Evolutionary conservation across 768 basidiomycete species (phyloP), one percentile per base, ranked within the genome.

Genomic region (Hypsizygus marmoreus): DNA sequence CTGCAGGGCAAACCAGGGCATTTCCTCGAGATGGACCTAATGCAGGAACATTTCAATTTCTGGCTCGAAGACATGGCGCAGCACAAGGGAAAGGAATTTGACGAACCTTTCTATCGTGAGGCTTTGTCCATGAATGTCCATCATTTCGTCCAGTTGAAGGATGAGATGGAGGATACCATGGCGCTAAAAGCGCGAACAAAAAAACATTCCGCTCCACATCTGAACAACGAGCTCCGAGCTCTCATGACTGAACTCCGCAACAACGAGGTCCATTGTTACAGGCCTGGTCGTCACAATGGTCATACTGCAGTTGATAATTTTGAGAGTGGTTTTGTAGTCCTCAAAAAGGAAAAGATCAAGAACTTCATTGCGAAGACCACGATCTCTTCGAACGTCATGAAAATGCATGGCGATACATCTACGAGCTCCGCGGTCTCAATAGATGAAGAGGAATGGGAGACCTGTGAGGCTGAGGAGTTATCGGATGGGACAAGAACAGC

Each of bases 1-100:
- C 37, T 56, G n/a, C 56, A 52, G 26, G 62, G 63, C 10, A 24
- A 51, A 9, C 35, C 52, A 0, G 54, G 54, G 1, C 37, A 33
- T 3, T 67, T 59, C 47, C 54, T 59, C 25, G 60, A 67, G 38
- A 43, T 59, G 30, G 64, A 67, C 29, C 43, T 67, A n/a, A 25
- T 67, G 44, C 64, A 67, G 43, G 62, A 65, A 40, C 55, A 62
- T 29, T 48, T 48, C 25, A 67, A 63, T 42, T 62, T 64, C 42
- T 64, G 61, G 58, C 45, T 60, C 12, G 53, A 61, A 49, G 56
- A 61, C 35, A 45, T 50, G n/a, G 58, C 46, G 0, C 56, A 57
- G 24, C 54, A 57, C 29, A 60, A 60, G 43, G 58, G 54, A 7
- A 55, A 55, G 34, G 51, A 57, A 19, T 60, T 60, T 44, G 54